Evolutionary conservation across 257 asterid genomes (phyloP), one percentile per base, ranked within the genome.

Genomic region (Nicotiana tomentosiformis): DNA sequence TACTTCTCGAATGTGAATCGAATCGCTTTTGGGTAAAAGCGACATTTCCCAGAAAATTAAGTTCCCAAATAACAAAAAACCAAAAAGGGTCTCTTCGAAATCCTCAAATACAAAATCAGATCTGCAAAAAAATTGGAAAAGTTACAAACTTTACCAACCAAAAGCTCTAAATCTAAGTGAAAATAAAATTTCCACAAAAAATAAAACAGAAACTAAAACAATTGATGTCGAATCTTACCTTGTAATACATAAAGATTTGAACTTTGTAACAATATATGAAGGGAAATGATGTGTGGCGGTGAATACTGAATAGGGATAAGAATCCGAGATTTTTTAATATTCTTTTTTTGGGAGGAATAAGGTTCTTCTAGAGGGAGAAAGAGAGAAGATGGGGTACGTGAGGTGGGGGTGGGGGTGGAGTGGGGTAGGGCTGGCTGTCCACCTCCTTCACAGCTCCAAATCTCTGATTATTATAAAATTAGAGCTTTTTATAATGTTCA

Each of bases 1-100:
- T 55, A 93, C 95, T 85, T 93, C 96, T 79, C 97, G 87, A 84
- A 93, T 92, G 39, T 88, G 96, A 83, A 93, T 91, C 37, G 93
- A 89, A 82, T 90, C 93, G 81, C 84, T 87, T 78, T 90, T 88
- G 12, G 92, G 92, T 83, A 90, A 83, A 85, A 90, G 90, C 81
- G 93, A 88, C 95, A 93, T 91, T 82, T 89, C 91, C 78, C 65
- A 77, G 32, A 29, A 77, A 81, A 4, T 15, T 11, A 30, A 66
- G 18, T 29, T 51, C 43, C 62, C 30, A 29, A 26, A 66, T 17
- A 17, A 0, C 82, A 39, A 51, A 65, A 81, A 55, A 83, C 77
- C 43, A 14, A 62, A 80, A 43, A 61, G 57, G 46, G 82, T 83
- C 85, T 64, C 83, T 78, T 16, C 32, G 55, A 82, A 74, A 61